Percentiles rank a stretch among this genome's conserved stretches.
phyloP scores from a whole-genome alignment of 148 eudicot species.

The Beta vulgaris region DNA sequence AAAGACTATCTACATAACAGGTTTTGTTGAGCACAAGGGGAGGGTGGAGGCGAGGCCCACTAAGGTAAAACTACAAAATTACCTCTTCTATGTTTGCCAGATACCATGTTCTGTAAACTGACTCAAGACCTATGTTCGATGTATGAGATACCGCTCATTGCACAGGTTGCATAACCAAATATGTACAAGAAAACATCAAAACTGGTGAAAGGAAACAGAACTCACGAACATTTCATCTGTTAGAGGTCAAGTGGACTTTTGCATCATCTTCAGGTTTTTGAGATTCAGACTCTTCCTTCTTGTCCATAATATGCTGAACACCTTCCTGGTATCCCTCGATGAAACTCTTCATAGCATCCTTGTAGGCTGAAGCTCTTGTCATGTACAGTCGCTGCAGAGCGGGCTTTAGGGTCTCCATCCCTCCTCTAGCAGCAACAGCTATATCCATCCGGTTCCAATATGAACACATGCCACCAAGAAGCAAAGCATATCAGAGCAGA shows the following conservation, averaged over 20 bases:
- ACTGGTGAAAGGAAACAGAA: background rate
- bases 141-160: too few relatives aligned
- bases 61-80: too few relatives aligned
- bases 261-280: slow-evolving; percentile 36
- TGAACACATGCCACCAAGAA: background rate
- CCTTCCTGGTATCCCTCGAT: slow-evolving; percentile 91
- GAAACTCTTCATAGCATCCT: slow-evolving; percentile 84
- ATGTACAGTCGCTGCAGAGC: slow-evolving; percentile 84
- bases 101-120: too few relatives aligned
- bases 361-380: slow-evolving; percentile 87
- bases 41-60: too few relatives aligned
- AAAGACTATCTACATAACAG: too few relatives aligned
- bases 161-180: too few relatives aligned
- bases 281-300: slow-evolving; percentile 44
- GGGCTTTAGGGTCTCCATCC: slow-evolving; percentile 87
- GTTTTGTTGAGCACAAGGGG: too few relatives aligned
- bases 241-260: slow-evolving; percentile 27
- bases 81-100: too few relatives aligned
- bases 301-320: slow-evolving; percentile 71
- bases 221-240: background rate
- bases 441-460: slow-evolving; percentile 9
- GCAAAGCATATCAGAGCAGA: slow-evolving; percentile 1
- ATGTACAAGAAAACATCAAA: slow-evolving; percentile 14
- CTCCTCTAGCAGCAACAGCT: slow-evolving; percentile 95
- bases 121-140: too few relatives aligned